Percentiles rank a stretch among this genome's conserved stretches.
These are phyloP conservation scores for Lipomyces sp. DNA, from an alignment of 805 yeast species.

Conservation along the genomic window DNA sequence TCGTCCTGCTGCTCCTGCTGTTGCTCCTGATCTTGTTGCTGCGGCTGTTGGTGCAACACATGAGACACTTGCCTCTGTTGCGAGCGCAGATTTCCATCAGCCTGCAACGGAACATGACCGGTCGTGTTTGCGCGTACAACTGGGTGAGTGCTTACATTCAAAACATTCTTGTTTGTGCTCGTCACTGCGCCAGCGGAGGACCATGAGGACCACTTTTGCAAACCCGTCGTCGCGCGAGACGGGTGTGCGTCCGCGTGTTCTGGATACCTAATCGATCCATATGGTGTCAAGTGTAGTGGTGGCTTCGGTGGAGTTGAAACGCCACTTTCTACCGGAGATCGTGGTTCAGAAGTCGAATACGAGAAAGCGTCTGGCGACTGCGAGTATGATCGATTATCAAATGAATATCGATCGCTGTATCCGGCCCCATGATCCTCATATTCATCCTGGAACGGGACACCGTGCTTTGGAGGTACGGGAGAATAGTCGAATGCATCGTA, in stretches of 20 bases:
- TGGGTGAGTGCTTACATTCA: constrained; percentile 12
- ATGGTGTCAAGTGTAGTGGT: constrained; percentile 3
- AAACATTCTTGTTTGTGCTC: background rate
- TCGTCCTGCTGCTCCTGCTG: too few relatives aligned
- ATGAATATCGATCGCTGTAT: background rate
- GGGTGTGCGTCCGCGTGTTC: constrained; percentile 1
- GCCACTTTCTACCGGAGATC: background rate
- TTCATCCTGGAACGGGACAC: background rate
- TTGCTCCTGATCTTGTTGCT: background rate
- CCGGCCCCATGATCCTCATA: background rate
- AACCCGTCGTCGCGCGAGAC: background rate
- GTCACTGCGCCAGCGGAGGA: background rate
- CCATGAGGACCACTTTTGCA: constrained; percentile 19
- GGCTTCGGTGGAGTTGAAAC: constrained; percentile 11
- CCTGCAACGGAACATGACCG: constrained; percentile 15
- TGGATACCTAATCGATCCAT: background rate
- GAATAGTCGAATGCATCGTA: background rate
- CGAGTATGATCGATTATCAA: constrained; percentile 3
- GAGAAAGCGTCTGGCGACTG: constrained; percentile 2
- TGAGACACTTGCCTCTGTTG: background rate
- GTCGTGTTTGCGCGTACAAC: constrained; percentile 22
- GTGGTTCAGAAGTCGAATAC: background rate
- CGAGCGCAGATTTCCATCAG: constrained; percentile 11
- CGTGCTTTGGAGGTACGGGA: constrained; percentile 1
- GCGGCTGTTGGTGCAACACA: background rate